These are phyloP conservation scores for Boletus smithii DNA, from an alignment of 1,284 basidiomycete species.

Conservation along the genomic window DNA sequence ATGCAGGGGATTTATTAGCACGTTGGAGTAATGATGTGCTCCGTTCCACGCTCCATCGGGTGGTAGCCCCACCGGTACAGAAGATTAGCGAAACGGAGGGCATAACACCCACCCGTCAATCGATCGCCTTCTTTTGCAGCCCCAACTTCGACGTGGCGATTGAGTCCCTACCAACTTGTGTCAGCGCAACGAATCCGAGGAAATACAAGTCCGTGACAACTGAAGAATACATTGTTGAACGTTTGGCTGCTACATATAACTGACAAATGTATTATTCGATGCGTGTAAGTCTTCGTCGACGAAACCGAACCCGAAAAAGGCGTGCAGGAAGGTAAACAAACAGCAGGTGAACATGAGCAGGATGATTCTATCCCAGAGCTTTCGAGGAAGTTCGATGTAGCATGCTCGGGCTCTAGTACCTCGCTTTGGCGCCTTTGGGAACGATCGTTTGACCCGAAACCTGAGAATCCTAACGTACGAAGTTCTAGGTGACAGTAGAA, in stretches of 20 bases:
- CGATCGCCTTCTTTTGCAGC: slow-evolving; percentile 86
- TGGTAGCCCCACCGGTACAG: slow-evolving; percentile 65
- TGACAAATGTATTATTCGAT: slow-evolving; percentile 11
- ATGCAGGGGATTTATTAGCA: slow-evolving; percentile 26
- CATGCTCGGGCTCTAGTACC: not conserved
- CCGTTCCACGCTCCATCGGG: slow-evolving; percentile 77
- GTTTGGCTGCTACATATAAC: slow-evolving; percentile 58
- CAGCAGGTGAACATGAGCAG: slow-evolving; percentile 26
- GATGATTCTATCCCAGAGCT: slow-evolving; percentile 23
- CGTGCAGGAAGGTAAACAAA: slow-evolving; percentile 27
- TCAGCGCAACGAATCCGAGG: slow-evolving; percentile 43
- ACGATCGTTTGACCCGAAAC: slow-evolving; percentile 2
- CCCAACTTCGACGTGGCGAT: slow-evolving; percentile 72
- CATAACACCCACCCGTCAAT: slow-evolving; percentile 67
- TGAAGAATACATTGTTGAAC: slow-evolving; percentile 73
- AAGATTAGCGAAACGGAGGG: slow-evolving; percentile 48
- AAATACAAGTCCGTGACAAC: slow-evolving; percentile 67
- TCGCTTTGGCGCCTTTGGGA: not conserved
- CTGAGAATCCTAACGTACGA: not conserved
- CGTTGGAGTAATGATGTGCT: slow-evolving; percentile 84
- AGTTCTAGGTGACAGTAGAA: too few species aligned
- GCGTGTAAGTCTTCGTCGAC: slow-evolving; percentile 1
- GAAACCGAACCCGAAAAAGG: slow-evolving; percentile 25
- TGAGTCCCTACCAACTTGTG: slow-evolving; percentile 71
- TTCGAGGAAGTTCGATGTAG: slow-evolving; percentile 9